Percentiles rank a stretch among this genome's conserved stretches.
These are phyloP conservation scores for Neurospora hispaniola DNA, from an alignment of 495 filamentous ascomycete species.

Conservation along the genomic window DNA sequence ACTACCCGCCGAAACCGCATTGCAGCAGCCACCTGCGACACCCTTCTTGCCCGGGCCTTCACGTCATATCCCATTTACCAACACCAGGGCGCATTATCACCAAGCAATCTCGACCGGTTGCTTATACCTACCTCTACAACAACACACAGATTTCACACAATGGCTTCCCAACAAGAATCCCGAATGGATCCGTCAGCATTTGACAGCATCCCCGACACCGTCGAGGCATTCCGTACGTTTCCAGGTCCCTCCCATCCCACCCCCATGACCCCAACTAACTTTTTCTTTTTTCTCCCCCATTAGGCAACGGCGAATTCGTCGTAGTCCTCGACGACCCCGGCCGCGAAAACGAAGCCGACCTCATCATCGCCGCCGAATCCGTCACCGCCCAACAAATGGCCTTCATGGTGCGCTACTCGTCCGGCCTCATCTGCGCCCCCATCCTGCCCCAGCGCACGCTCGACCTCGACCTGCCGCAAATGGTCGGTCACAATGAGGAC, in stretches of 20 bases:
- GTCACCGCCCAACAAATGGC: constrained; percentile 86
- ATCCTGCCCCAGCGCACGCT: constrained; percentile 55
- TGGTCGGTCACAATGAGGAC: constrained; percentile 76
- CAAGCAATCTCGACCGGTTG: not conserved
- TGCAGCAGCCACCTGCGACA: not conserved
- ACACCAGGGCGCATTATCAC: not conserved
- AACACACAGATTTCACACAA: constrained; percentile 11
- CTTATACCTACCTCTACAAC: not conserved
- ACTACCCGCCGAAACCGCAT: not conserved
- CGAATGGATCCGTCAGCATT: constrained; percentile 45
- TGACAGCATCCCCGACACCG: constrained; percentile 75
- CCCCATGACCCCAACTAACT: constrained; percentile 1
- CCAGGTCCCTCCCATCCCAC: not conserved
- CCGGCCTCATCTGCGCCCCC: constrained; percentile 84
- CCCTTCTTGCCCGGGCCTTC: not conserved
- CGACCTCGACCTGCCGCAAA: constrained; percentile 70
- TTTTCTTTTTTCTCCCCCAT: not conserved
- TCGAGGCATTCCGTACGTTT: constrained; percentile 70
- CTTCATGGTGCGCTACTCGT: constrained; percentile 85
- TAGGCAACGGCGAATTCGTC: constrained; percentile 86
- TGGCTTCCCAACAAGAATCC: constrained; percentile 25
- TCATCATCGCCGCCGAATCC: constrained; percentile 84
- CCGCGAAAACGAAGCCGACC: constrained; percentile 96
- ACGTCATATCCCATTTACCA: not conserved
- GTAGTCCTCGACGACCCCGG: constrained; percentile 81